Evolutionary conservation across 2,329 filamentous ascomycete genomes (phyloP).

Genomic region (Annulohypoxylon truncatum): DNA sequence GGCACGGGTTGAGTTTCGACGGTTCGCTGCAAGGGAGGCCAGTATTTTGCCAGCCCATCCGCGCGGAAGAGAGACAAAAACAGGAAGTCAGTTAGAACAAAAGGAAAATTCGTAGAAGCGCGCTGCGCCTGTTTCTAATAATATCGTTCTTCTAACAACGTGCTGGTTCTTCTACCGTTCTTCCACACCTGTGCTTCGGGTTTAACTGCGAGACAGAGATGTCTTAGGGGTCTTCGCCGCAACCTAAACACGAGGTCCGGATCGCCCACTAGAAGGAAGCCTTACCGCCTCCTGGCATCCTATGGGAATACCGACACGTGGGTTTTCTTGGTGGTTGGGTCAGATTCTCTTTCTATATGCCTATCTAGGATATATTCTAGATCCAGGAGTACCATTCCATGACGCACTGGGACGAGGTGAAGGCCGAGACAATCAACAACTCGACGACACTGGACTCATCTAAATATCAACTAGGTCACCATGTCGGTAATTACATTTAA

Average conservation of each 20-base stretch:
- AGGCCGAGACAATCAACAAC: constrained; percentile 5
- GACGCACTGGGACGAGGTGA: neutral
- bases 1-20: constrained; percentile 1
- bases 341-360: neutral
- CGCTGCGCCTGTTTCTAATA: constrained; percentile 38
- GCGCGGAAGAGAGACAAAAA: constrained; percentile 10
- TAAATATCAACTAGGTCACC: neutral
- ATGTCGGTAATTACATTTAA: neutral
- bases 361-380: constrained; percentile 13
- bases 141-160: neutral
- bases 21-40: constrained; percentile 24
- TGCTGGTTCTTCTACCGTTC: constrained; percentile 10
- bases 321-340: neutral
- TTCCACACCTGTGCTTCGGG: neutral
- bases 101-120: constrained; percentile 18
- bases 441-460: neutral
- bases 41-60: neutral
- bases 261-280: neutral
- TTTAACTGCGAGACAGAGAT: constrained; percentile 16
- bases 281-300: constrained; percentile 18
- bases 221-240: constrained; percentile 7
- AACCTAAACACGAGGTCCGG: constrained; percentile 13
- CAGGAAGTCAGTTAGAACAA: neutral
- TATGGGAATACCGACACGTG: constrained; percentile 11
- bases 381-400: constrained; percentile 6